Evolutionary conservation across 148 eudicot species (phyloP).

Genomic region (Rhododendron henanense): DNA sequence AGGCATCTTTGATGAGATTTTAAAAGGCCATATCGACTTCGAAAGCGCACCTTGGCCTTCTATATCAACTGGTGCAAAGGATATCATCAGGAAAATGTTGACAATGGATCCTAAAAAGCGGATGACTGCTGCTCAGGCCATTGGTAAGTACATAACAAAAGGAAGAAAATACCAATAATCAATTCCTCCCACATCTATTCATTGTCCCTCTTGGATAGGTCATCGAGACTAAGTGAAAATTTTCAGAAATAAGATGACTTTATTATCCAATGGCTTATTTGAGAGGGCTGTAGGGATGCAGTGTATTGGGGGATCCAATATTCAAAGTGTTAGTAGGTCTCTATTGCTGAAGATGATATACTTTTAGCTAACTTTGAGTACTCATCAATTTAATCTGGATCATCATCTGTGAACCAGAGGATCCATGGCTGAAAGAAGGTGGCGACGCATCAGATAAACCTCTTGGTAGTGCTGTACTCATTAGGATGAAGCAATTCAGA

Average conservation of each 20-base stretch:
- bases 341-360: neutral
- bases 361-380: neutral
- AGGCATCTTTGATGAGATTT: constrained; percentile 63
- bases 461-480: constrained; percentile 76
- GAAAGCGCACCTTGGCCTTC: constrained; percentile 72
- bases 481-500: constrained; percentile 87
- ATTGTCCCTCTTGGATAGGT: neutral
- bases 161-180: neutral
- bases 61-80: constrained; percentile 75
- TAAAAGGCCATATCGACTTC: constrained; percentile 43
- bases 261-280: neutral
- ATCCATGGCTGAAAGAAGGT: constrained; percentile 89
- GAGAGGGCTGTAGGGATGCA: neutral
- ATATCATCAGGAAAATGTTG: constrained; percentile 67
- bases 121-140: constrained; percentile 74
- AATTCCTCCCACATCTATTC: neutral
- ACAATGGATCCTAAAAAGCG: constrained; percentile 57
- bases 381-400: neutral
- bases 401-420: constrained; percentile 53
- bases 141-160: constrained; percentile 37
- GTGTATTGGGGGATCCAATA: neutral
- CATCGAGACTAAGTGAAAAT: neutral
- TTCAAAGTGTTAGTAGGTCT: neutral
- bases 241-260: neutral
- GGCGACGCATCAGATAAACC: constrained; percentile 81